Conservation (phyloP, 2,329 filamentous ascomycete genomes). For the Dendryphion nanum region DNA sequence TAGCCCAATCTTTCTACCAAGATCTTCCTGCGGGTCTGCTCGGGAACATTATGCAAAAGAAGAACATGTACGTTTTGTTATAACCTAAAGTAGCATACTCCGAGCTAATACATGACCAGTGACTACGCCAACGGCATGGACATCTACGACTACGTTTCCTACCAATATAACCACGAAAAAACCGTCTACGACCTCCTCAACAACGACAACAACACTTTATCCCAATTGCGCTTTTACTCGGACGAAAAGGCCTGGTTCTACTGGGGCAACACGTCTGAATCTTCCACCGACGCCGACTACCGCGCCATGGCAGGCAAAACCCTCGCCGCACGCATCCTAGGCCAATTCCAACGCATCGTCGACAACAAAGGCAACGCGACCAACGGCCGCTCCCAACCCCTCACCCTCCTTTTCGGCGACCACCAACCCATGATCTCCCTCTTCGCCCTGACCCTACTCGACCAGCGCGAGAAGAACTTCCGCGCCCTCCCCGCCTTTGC, state of each 20-base stretch:
- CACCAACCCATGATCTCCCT: constrained; percentile 33
- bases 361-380: constrained; percentile 9
- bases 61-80: constrained; percentile 23
- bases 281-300: constrained; percentile 12
- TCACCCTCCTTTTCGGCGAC: constrained; percentile 44
- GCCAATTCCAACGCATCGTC: constrained; percentile 21
- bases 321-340: constrained; percentile 24
- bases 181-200: constrained; percentile 37
- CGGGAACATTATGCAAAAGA: constrained; percentile 38
- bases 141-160: constrained; percentile 58
- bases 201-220: constrained; percentile 25
- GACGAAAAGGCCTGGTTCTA: constrained; percentile 47
- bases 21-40: constrained; percentile 46
- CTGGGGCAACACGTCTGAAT: constrained; percentile 43
- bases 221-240: constrained; percentile 43
- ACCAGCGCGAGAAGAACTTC: constrained; percentile 16
- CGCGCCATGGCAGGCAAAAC: constrained; percentile 32
- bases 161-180: constrained; percentile 53
- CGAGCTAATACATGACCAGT: constrained; percentile 24
- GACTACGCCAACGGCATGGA: constrained; percentile 53
- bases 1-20: constrained; percentile 45
- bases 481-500: constrained; percentile 24
- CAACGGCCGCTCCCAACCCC: constrained; percentile 36
- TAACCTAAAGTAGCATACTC: neutral
- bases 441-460: constrained; percentile 24